Base-by-base conservation (phyloP, 176 grass and related monocot genomes). In the Musa troglodytarum region DNA sequence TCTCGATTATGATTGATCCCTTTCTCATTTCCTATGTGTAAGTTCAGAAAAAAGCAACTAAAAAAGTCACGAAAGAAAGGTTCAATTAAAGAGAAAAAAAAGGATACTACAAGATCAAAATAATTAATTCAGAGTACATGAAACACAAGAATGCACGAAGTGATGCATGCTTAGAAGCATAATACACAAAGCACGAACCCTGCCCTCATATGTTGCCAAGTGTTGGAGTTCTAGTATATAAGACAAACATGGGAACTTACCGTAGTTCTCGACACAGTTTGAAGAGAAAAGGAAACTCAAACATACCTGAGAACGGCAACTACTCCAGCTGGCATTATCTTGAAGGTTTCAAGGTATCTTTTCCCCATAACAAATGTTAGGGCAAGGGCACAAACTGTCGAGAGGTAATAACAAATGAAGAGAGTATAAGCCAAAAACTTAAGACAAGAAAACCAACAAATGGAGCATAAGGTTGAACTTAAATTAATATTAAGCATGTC, bases 271-370 rank as follows among this genome's bases (percentile, higher is more conserved):
- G 34, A 43, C 34, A 43, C 34, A 43, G 34, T 43, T 43, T 43
- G 34, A 43, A 43, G 34, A 43, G 34, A 43, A 10, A 70, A 25
- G 25, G 68, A 50, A 43, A 19, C 25, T 34, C 34, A 51, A 20
- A 10, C 69, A 55, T 85, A 92, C 93, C 93, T 97, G 77, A 97
- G 74, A 76, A 70, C 53, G 83, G 93, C 85, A 83, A 93, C 81
- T 72, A 97, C 17, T 79, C 90, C 93, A 76, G 93, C 87, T 14
- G 90, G 93, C 90, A 97, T 92, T 26, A 97, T 83, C 81, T 97
- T 92, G 49, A 73, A 87, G 68, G 87, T 88, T 84, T 93, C 88
- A 22, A 75, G 25, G 62, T 88, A 92, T 83, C 90, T 90, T 88
- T 80, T 65, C 62, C 87, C 90, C 93, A 97, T 92, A 19, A 85